Evolutionary conservation across 1,284 basidiomycete species (phyloP).

Genomic region (Wolfiporia cocos): DNA sequence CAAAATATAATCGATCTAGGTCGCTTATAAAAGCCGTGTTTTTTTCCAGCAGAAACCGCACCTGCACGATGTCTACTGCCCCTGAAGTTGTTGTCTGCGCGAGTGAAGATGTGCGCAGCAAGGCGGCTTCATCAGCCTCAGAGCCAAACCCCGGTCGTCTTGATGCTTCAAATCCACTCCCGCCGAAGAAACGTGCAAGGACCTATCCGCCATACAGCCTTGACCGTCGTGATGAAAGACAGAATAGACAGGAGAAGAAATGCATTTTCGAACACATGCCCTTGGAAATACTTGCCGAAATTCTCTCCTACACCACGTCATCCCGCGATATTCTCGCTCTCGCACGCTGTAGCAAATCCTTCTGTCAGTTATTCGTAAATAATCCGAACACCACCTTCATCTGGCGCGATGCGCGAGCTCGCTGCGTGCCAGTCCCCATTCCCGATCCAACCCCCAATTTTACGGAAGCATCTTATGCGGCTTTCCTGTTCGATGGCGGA

Average conservation of each 20-base stretch:
- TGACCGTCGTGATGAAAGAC: too few relatives aligned
- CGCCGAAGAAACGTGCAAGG: too few relatives aligned
- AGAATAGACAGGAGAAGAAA: background rate
- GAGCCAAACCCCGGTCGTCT: too few relatives aligned
- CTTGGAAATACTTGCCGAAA: conserved; percentile 40
- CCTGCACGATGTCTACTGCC: too few relatives aligned
- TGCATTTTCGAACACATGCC: conserved; percentile 26
- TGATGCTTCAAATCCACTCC: too few relatives aligned
- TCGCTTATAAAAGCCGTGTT: too few relatives aligned
- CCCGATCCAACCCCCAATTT: conserved; percentile 38
- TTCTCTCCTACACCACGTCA: conserved; percentile 31
- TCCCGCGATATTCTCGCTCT: conserved; percentile 41
- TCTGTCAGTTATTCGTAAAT: conserved; percentile 39
- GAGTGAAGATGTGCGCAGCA: too few relatives aligned
- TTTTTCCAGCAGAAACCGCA: too few relatives aligned
- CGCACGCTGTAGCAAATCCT: conserved; percentile 40
- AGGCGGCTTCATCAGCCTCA: too few relatives aligned
- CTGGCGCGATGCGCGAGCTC: conserved; percentile 42
- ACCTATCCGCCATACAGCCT: too few relatives aligned
- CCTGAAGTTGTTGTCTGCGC: too few relatives aligned
- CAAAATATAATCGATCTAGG: too few relatives aligned
- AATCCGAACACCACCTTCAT: conserved; percentile 36
- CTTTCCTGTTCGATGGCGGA: conserved; percentile 54
- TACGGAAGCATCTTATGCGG: conserved; percentile 44
- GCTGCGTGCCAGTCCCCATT: conserved; percentile 27